Conservation (phyloP, 306 rosid genomes). For the Glycine latifolia region DNA sequence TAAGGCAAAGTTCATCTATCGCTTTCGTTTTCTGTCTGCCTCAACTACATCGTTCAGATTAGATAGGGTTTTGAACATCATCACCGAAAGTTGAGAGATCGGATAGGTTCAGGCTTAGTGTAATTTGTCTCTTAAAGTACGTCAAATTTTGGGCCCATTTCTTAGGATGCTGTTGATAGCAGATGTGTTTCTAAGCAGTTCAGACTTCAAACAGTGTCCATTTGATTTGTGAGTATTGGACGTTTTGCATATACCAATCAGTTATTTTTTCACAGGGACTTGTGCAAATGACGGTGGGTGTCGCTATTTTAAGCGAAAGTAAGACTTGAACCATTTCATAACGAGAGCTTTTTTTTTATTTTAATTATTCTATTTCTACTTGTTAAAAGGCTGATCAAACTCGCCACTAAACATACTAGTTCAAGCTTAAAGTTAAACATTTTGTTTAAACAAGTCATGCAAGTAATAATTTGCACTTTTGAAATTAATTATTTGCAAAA, state of each 20-base stretch:
- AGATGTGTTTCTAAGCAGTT: not conserved
- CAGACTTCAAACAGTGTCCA: not conserved
- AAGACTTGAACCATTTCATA: not conserved
- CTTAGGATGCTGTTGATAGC: too few species aligned
- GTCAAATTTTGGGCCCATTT: too few species aligned
- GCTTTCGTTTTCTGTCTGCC: not conserved
- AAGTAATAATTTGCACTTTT: too few species aligned
- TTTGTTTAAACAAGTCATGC: too few species aligned
- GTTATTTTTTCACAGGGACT: not conserved
- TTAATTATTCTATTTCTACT: not conserved
- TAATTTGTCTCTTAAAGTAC: too few species aligned
- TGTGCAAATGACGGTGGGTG: not conserved
- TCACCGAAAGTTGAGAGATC: not conserved
- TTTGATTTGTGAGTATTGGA: too few species aligned
- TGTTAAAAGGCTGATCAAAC: not conserved
- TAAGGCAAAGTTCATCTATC: conserved; percentile 8
- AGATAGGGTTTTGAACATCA: conserved; percentile 11
- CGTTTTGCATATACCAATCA: too few species aligned
- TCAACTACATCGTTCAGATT: not conserved
- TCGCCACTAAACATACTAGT: too few species aligned
- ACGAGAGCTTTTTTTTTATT: not conserved
- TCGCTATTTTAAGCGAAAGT: not conserved
- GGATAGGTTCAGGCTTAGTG: too few species aligned
- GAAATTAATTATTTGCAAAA: too few species aligned
- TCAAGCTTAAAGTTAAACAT: too few species aligned